Evolutionary conservation across 2,329 filamentous ascomycete species (phyloP).

Genomic region (Neophaeococcomyces aloes): DNA sequence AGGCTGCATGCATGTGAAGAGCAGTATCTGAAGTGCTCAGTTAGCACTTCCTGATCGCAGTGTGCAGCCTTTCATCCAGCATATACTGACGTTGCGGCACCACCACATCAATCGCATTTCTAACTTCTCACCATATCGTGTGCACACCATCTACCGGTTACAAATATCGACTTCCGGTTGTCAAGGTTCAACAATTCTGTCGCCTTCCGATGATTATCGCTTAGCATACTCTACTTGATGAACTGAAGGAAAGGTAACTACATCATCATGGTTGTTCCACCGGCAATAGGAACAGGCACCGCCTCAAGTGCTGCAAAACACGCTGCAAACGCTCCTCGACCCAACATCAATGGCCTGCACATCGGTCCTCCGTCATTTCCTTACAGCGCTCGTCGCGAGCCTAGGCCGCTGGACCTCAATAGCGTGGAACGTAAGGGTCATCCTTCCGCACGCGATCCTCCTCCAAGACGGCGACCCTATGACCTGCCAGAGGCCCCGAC

Average conservation of each 20-base stretch:
- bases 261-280: constrained; percentile 20
- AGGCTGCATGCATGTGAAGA: constrained; percentile 5
- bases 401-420: constrained; percentile 63
- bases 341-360: constrained; percentile 33
- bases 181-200: background rate
- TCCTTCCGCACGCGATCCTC: constrained; percentile 61
- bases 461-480: constrained; percentile 70
- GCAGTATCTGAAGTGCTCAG: constrained; percentile 2
- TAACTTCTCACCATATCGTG: background rate
- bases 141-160: background rate
- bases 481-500: constrained; percentile 82
- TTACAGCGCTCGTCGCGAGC: constrained; percentile 53
- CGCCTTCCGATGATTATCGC: background rate
- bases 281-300: constrained; percentile 14
- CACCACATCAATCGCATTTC: background rate
- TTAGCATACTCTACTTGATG: background rate
- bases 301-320: constrained; percentile 15
- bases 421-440: constrained; percentile 89
- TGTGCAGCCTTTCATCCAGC: background rate
- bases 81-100: background rate
- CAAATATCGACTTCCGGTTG: background rate
- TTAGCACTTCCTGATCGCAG: constrained; percentile 8
- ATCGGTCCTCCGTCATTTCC: constrained; percentile 43
- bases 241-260: background rate
- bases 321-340: constrained; percentile 25